Evolutionary conservation across 208 protist genomes (phyloP).

Genomic region (Crithidia sp.): DNA sequence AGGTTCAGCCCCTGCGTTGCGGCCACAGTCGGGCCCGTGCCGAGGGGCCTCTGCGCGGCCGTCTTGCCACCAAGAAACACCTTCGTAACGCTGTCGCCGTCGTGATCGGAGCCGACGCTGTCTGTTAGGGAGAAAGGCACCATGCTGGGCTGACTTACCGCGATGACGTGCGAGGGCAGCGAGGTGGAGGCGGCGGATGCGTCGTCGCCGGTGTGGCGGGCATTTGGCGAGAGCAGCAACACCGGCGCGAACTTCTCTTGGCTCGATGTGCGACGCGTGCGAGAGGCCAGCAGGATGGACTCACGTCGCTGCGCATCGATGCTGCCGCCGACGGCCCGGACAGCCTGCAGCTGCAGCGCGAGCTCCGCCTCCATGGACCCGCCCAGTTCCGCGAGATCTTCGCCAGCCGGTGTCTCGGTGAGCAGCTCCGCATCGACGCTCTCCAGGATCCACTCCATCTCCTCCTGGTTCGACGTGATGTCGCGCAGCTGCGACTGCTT

Average conservation of each 20-base stretch:
- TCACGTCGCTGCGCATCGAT: not conserved
- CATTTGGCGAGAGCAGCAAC: not conserved
- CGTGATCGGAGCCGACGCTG: conserved; percentile 1
- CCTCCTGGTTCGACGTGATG: conserved; percentile 46
- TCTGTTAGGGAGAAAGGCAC: conserved; percentile 46
- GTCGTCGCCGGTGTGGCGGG: not conserved
- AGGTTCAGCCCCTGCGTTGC: conserved; percentile 47
- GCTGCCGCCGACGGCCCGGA: not conserved
- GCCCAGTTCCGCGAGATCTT: not conserved
- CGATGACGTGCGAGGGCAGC: not conserved
- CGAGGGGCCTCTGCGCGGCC: not conserved
- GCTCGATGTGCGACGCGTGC: not conserved
- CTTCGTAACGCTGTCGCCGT: not conserved
- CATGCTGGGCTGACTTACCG: conserved; percentile 46
- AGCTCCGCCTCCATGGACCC: not conserved
- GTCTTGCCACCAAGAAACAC: not conserved
- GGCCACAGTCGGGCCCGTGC: not conserved
- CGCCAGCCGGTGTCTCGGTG: conserved; percentile 19
- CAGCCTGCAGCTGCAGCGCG: not conserved
- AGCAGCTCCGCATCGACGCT: conserved; percentile 49
- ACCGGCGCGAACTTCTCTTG: not conserved
- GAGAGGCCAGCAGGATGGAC: not conserved
- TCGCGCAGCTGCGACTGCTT: conserved; percentile 22
- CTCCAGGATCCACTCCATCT: conserved; percentile 64
- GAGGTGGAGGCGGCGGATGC: not conserved